Base-by-base conservation (phyloP, 208 protist species). In the Endotrypanum monterogeii region DNA sequence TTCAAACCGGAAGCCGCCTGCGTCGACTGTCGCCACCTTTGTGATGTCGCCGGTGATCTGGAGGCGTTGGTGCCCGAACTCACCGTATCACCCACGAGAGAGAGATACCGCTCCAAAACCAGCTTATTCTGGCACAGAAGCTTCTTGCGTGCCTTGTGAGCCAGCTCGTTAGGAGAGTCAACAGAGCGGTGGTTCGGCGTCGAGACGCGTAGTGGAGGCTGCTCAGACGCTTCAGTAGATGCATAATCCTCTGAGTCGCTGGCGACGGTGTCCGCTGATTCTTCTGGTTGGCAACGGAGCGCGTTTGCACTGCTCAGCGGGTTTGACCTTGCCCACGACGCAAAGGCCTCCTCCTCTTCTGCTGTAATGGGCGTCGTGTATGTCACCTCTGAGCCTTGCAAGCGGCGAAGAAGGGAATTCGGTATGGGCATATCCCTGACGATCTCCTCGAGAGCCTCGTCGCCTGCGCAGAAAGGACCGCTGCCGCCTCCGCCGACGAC, bases 101-200 rank as follows among this genome's bases (percentile, higher is more conserved):
- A 62, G 50, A 83, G 56, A 73, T 91, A 92, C 60, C 88, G 86
- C 56, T 83, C 74, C 57, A 79, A 57, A 73, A 95, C 85, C 35
- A 76, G 65, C 41, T 88, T 78, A 61, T 83, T 95, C 67, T 82
- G 83, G 75, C 92, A 84, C 52, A 95, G 78, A 60, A 95, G 78
- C 9, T 85, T 85, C 72, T 93, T 85, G 0, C 91, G 83, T 7
- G 73, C 56, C 62, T 80, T 80, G 23, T 92, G 76, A 1, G 60
- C 60, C 35, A 82, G 82, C 63, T 89, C 82, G 56, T 90, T 76
- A 5, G 71, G 61, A 55, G 60, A 83, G 44, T 70, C 76, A 25
- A 50, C 61, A 20, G 70, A 71, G 48, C 69, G 76, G 52, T 69
- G 76, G 69, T 66, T 71, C 8, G 76, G 68, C 23, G 69, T 74